Conservation (phyloP, 192 early-diverging fungal genomes). For the Obelidium mucronatum region DNA sequence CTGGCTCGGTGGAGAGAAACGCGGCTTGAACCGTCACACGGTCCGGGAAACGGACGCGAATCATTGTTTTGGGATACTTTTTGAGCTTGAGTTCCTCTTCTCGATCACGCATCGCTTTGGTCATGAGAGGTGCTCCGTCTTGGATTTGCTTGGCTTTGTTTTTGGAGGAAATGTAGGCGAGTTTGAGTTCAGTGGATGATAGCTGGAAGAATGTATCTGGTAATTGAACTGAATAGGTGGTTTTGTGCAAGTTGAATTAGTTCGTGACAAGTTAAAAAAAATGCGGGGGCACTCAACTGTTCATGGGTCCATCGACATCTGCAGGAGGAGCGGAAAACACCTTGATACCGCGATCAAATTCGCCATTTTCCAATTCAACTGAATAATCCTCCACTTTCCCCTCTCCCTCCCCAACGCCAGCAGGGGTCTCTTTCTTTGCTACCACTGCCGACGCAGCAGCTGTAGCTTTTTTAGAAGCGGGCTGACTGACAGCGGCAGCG, state of each 20-base stretch:
- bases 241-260: background rate
- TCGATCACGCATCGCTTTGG: conserved; percentile 75
- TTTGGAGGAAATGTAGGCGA: conserved; percentile 56
- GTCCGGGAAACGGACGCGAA: conserved; percentile 90
- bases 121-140: conserved; percentile 81
- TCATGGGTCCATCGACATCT: conserved; percentile 22
- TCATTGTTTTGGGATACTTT: conserved; percentile 77
- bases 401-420: background rate
- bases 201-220: conserved; percentile 91
- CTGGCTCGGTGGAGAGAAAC: conserved; percentile 72
- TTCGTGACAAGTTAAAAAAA: background rate
- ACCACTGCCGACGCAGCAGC: background rate
- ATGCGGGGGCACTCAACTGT: conserved; percentile 6
- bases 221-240: conserved; percentile 66
- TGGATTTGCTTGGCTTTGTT: conserved; percentile 49
- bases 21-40: conserved; percentile 74
- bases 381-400: background rate
- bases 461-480: too few relatives aligned
- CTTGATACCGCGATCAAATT: conserved; percentile 30
- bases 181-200: conserved; percentile 70
- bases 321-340: conserved; percentile 62
- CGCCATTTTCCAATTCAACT: background rate
- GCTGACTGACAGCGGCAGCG: background rate
- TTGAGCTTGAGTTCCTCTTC: conserved; percentile 65
- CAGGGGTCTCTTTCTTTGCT: background rate